Evolutionary conservation across 2,329 filamentous ascomycete genomes (phyloP).

Genomic region (Penicillium sp.): DNA sequence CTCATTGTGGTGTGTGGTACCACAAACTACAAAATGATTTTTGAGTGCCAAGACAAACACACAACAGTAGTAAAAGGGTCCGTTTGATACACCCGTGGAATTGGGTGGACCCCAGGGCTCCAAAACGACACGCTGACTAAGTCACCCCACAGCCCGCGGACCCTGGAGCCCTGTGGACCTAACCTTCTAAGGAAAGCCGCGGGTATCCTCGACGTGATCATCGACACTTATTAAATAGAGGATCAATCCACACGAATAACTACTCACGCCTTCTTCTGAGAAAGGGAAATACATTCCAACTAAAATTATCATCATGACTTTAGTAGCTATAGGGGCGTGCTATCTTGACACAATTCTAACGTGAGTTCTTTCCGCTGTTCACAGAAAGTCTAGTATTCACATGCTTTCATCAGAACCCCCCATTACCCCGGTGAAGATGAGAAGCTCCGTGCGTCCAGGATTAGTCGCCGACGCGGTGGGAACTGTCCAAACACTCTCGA

Average conservation of each 20-base stretch:
- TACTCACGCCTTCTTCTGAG: background rate
- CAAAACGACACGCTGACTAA: background rate
- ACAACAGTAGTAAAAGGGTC: background rate
- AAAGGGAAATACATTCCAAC: background rate
- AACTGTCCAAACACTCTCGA: slow-evolving; percentile 71
- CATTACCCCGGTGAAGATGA: slow-evolving; percentile 68
- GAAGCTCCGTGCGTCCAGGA: slow-evolving; percentile 64
- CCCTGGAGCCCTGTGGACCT: background rate
- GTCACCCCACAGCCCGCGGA: background rate
- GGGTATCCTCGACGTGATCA: background rate
- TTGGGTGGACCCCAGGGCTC: no score
- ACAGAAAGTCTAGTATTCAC: background rate
- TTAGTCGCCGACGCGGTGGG: slow-evolving; percentile 64
- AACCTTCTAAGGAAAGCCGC: background rate
- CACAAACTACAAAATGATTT: background rate
- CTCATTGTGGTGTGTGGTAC: background rate
- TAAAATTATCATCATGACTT: slow-evolving; percentile 41
- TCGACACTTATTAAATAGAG: background rate
- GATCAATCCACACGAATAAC: background rate
- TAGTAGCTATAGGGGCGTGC: slow-evolving; percentile 65
- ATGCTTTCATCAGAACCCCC: slow-evolving; percentile 32
- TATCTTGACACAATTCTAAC: slow-evolving; percentile 70
- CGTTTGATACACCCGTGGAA: no score
- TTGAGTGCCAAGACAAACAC: background rate
- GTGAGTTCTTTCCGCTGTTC: slow-evolving; percentile 39